Base-by-base conservation (phyloP, 1,284 basidiomycete genomes). In the Ustilago vetiveriae region DNA sequence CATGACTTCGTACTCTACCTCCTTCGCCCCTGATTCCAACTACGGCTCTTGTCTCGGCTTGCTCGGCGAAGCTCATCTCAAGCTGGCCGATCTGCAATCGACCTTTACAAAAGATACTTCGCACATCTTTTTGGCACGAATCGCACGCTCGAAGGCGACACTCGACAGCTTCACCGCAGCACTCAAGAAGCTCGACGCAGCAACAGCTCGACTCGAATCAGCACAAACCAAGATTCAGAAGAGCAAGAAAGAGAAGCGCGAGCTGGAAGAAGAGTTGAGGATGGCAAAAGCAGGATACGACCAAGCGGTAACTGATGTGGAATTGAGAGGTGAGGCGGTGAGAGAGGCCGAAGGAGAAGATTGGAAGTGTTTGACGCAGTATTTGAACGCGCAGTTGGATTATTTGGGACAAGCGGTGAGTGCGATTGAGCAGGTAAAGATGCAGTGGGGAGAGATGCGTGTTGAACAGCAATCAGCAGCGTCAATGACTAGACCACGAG, bases 181-280 rank as follows among this genome's bases (percentile, higher is more conserved):
- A 2, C 49, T 70, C 22, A 74, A 75, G 50, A 74, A 72, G 37
- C 56, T 75, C 38, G 75, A 74, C 33, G 49, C 44, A 21, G 69
- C 69, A 14, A 58, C 63, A 9, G 44, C 68, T 17, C 60, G 67
- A 1, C 50, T 74, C 27, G 74, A 78, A 22, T 44, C 59, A 14
- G 75, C 71, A 16, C 56, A 73, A 46, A 35, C 57, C 16, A 78
- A 72, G 39, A 66, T 72, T 19, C 74, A 78, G 44, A 78, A 76
- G 64, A 74, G 71, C 42, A 75, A 74, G 39, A 74, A 75, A 41
- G 75, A 78, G 42, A 78, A 74, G 59, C 64, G 75, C 27, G 74
- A 78, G 26, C 42, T 78, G 27, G 72, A 78, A 30, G 75, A 78
- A 26, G 75, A 78, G 46, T 45, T 78, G 14, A 59, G 75, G 14